phyloP scores from a whole-genome alignment of 1,139 yeast genomes.

The Taphrina pruni region DNA sequence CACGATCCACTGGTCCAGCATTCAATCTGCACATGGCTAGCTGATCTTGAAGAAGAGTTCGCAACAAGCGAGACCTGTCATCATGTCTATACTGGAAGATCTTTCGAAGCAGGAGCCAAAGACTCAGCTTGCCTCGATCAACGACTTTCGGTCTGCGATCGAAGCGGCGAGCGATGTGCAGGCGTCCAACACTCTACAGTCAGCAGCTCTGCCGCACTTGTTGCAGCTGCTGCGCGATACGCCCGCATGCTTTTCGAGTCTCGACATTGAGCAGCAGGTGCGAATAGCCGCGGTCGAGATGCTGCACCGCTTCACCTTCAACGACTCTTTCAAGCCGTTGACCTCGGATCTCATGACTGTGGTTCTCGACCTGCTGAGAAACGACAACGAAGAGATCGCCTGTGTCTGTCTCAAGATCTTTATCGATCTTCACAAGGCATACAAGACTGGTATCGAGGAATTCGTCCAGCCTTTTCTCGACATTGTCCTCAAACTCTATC shows the following conservation, averaged over 20 bases:
- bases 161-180: conserved; percentile 4
- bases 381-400: conserved; percentile 94
- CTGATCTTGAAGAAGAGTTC: too few species aligned
- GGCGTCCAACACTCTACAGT: conserved; percentile 5
- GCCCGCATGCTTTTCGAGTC: neutral
- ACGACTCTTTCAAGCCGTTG: conserved; percentile 32
- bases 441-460: conserved; percentile 69
- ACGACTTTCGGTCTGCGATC: conserved; percentile 2
- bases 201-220: conserved; percentile 8
- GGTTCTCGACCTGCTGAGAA: conserved; percentile 13
- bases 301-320: conserved; percentile 30
- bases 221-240: conserved; percentile 17
- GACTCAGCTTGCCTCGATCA: conserved; percentile 8
- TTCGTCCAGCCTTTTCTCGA: conserved; percentile 82
- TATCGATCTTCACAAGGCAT: conserved; percentile 86
- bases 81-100: conserved; percentile 14
- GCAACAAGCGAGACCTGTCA: neutral
- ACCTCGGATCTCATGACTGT: conserved; percentile 19
- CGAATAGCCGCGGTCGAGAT: conserved; percentile 27
- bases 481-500: conserved; percentile 75
- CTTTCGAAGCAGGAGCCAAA: conserved; percentile 5
- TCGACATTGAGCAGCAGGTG: conserved; percentile 13
- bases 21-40: too few species aligned
- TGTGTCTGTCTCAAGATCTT: conserved; percentile 86
- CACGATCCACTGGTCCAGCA: too few species aligned